Conservation (phyloP, 2,329 filamentous ascomycete species). For the Fusarium citri region DNA sequence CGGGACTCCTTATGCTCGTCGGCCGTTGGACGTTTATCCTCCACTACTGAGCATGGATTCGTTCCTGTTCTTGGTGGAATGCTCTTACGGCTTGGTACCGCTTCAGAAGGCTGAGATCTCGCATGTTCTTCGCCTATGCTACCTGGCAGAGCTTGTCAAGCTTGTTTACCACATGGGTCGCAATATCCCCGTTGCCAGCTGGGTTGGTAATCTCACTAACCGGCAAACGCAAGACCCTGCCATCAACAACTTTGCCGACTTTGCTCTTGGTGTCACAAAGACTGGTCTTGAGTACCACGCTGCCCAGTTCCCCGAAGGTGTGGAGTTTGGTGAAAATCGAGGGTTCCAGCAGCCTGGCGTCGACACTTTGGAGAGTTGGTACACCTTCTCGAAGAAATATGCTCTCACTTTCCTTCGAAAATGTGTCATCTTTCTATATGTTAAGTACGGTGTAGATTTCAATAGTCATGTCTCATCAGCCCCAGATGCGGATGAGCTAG, state of each 20-base stretch:
- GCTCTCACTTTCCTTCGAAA: conserved; percentile 93
- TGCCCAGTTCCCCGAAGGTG: conserved; percentile 44
- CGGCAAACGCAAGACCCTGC: conserved; percentile 58
- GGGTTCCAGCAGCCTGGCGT: conserved; percentile 68
- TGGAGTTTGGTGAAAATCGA: conserved; percentile 52
- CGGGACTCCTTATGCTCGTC: conserved; percentile 54
- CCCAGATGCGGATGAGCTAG: conserved; percentile 79
- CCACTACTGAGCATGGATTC: conserved; percentile 76
- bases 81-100: conserved; percentile 75
- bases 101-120: conserved; percentile 78
- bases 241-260: conserved; percentile 66
- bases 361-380: conserved; percentile 65
- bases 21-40: conserved; percentile 59
- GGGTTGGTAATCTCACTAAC: conserved; percentile 60
- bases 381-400: conserved; percentile 79
- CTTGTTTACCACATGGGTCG: conserved; percentile 71
- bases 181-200: conserved; percentile 63
- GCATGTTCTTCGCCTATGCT: conserved; percentile 86
- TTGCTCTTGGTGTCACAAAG: conserved; percentile 62
- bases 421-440: conserved; percentile 82
- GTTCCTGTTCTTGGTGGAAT: conserved; percentile 85
- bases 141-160: conserved; percentile 90
- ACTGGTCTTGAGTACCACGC: conserved; percentile 57
- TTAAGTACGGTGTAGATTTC: conserved; percentile 90
- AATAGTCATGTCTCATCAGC: conserved; percentile 73